These are phyloP conservation scores for Metschnikowia reukaufii DNA, from an alignment of 805 yeast genomes.

Conservation along the genomic window DNA sequence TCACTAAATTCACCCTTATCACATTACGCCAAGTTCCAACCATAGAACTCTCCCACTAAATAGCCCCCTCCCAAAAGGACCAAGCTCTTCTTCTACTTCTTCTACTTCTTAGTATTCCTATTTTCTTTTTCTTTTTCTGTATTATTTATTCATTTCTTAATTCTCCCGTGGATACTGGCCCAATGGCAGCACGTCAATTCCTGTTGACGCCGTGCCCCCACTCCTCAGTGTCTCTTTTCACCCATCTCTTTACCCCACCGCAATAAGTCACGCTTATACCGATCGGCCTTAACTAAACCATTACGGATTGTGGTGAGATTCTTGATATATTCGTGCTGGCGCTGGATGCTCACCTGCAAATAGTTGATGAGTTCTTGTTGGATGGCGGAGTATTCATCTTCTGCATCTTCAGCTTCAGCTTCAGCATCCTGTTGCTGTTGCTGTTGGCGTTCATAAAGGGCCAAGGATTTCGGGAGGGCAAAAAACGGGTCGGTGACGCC, in stretches of 20 bases:
- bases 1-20: too few species aligned
- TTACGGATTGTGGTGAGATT: conserved; percentile 71
- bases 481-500: conserved; percentile 49
- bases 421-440: conserved; percentile 18
- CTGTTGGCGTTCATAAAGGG: conserved; percentile 31
- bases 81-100: too few species aligned
- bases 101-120: too few species aligned
- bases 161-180: too few species aligned
- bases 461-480: conserved; percentile 55
- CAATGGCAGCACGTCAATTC: neutral
- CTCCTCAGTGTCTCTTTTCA: conserved; percentile 31
- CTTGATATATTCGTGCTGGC: conserved; percentile 78
- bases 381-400: conserved; percentile 48
- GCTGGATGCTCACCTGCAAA: conserved; percentile 45
- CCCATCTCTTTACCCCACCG: conserved; percentile 88
- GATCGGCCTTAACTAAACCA: conserved; percentile 75
- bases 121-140: too few species aligned
- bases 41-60: too few species aligned
- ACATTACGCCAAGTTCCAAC: too few species aligned
- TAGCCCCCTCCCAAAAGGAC: too few species aligned
- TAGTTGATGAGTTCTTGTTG: conserved; percentile 54
- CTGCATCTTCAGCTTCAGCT: conserved; percentile 9
- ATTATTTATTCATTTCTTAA: too few species aligned
- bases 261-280: conserved; percentile 65
- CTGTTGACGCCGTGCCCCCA: neutral